Conservation (phyloP, 2,329 filamentous ascomycete species). For the Parastagonospora avenae region DNA sequence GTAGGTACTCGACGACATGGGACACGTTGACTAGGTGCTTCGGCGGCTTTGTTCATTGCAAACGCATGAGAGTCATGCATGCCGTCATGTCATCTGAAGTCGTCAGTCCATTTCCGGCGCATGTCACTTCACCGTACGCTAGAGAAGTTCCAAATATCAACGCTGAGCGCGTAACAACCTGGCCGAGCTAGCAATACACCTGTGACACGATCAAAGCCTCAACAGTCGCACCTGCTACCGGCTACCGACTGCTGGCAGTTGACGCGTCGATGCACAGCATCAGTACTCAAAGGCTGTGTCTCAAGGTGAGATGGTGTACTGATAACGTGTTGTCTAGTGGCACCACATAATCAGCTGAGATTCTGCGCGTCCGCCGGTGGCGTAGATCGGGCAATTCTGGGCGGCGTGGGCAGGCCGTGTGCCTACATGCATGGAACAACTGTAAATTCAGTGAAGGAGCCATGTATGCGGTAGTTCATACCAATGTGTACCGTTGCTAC, state of each 20-base stretch:
- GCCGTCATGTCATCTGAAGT: no score
- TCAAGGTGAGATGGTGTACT: slow-evolving; percentile 16
- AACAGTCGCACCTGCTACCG: slow-evolving; percentile 37
- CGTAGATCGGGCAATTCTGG: slow-evolving; percentile 19
- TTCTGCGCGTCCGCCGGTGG: slow-evolving; percentile 33
- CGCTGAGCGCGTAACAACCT: slow-evolving; percentile 12
- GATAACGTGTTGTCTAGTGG: slow-evolving; percentile 31
- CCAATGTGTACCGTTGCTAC: slow-evolving; percentile 4
- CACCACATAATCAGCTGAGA: slow-evolving; percentile 17
- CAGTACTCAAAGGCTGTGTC: slow-evolving; percentile 17
- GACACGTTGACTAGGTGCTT: no score
- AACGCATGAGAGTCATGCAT: no score
- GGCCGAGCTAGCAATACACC: slow-evolving; percentile 21
- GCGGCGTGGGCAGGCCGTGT: background rate
- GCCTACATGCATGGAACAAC: background rate
- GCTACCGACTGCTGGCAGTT: slow-evolving; percentile 29
- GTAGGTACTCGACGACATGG: background rate
- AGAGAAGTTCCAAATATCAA: slow-evolving; percentile 8
- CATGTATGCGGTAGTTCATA: no score
- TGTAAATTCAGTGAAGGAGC: no score
- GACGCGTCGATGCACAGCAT: slow-evolving; percentile 30
- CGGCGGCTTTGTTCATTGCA: no score
- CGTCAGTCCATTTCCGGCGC: no score
- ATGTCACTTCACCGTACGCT: background rate
- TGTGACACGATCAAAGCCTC: slow-evolving; percentile 31